These are phyloP conservation scores for Phaseolus coccineus DNA, from an alignment of 331 rosid genomes.

Conservation along the genomic window DNA sequence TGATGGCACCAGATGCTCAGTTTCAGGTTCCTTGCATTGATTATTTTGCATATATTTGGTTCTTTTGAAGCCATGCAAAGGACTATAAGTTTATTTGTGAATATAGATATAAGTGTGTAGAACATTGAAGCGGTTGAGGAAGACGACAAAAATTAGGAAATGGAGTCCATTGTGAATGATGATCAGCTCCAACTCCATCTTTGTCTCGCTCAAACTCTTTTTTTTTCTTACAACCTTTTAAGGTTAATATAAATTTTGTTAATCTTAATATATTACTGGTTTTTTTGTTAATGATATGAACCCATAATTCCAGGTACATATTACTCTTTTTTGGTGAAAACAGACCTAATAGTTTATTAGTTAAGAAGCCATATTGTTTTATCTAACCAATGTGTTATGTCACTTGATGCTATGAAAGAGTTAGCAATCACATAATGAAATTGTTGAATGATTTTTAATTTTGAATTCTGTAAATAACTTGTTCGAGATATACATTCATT, in stretches of 20 bases:
- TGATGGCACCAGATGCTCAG: constrained; percentile 45
- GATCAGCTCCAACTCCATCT: background rate
- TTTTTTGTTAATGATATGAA: too few species aligned
- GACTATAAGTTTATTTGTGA: constrained; percentile 33
- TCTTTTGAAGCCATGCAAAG: constrained; percentile 26
- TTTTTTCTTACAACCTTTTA: background rate
- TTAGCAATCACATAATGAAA: too few species aligned
- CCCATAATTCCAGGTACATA: background rate
- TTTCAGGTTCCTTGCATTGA: constrained; percentile 24
- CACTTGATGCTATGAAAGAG: too few species aligned
- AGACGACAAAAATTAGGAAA: constrained; percentile 30
- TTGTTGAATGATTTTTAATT: background rate
- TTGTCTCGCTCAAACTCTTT: background rate
- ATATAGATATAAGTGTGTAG: constrained; percentile 36
- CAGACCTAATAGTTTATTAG: background rate
- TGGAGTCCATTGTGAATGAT: constrained; percentile 31
- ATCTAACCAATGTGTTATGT: background rate
- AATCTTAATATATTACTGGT: background rate
- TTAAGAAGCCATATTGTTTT: background rate
- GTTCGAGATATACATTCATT: too few species aligned
- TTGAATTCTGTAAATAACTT: background rate
- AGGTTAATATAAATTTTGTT: background rate
- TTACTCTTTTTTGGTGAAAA: background rate
- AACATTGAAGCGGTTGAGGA: constrained; percentile 22
- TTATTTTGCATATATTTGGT: constrained; percentile 34